Percentiles rank a stretch among this genome's conserved stretches.
Conservation (phyloP, 768 basidiomycete genomes). For the Podaxis pistillaris region DNA sequence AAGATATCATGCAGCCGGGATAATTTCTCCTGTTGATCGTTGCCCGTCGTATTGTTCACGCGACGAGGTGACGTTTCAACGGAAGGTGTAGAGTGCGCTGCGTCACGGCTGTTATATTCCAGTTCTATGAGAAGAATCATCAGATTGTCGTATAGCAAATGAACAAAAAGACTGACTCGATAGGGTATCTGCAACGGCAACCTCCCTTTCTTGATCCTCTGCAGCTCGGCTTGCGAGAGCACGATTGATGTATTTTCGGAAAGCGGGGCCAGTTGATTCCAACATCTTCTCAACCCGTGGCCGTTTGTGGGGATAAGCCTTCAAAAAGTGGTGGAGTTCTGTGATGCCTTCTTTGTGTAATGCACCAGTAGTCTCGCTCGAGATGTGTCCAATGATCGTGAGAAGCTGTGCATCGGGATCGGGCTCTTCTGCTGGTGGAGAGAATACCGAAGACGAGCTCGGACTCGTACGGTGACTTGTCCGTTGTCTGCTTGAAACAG, state of each 20-base stretch:
- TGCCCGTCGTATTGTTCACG: conserved; percentile 24
- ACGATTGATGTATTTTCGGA: conserved; percentile 88
- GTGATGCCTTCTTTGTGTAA: conserved; percentile 94
- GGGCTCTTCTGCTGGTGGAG: conserved; percentile 68
- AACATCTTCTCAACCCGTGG: conserved; percentile 83
- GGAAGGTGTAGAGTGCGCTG: conserved; percentile 30
- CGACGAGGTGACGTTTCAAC: conserved; percentile 24
- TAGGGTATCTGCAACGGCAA: conserved; percentile 79
- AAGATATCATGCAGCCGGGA: conserved; percentile 79
- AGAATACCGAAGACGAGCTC: conserved; percentile 59
- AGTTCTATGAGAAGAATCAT: conserved; percentile 43
- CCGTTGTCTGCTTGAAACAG: conserved; percentile 52
- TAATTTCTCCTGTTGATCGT: conserved; percentile 58
- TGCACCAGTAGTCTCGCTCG: conserved; percentile 84
- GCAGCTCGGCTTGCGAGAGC: conserved; percentile 86
- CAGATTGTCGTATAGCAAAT: not conserved
- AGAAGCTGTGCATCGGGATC: conserved; percentile 85
- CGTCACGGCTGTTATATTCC: conserved; percentile 54
- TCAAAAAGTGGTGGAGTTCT: conserved; percentile 90
- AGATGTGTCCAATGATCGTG: conserved; percentile 82
- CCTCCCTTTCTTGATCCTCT: conserved; percentile 78
- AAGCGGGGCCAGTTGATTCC: conserved; percentile 84
- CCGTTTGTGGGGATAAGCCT: conserved; percentile 84
- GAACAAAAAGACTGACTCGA: conserved; percentile 54
- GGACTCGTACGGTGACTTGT: conserved; percentile 68